phyloP scores from a whole-genome alignment of 2,329 filamentous ascomycete species.

The Colletotrichum endophyticum region DNA sequence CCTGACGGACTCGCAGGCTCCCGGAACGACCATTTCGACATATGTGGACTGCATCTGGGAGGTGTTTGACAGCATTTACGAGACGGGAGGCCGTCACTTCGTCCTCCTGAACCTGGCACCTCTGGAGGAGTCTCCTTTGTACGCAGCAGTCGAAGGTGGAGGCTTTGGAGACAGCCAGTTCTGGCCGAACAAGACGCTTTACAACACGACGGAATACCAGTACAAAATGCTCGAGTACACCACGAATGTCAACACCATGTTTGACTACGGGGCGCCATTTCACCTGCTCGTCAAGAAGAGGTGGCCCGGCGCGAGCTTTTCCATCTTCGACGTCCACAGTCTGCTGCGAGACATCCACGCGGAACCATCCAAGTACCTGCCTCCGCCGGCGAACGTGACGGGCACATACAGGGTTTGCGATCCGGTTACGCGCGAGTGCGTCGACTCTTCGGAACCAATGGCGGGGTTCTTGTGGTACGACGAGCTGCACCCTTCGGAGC shows the following conservation, averaged over 20 bases:
- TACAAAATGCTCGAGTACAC: conserved; percentile 52
- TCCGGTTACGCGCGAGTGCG: conserved; percentile 36
- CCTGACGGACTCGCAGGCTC: conserved; percentile 66
- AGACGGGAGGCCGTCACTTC: conserved; percentile 70
- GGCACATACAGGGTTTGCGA: conserved; percentile 62
- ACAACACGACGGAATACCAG: conserved; percentile 52
- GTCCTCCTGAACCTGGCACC: conserved; percentile 74
- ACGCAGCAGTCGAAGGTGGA: conserved; percentile 53
- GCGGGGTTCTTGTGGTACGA: conserved; percentile 77
- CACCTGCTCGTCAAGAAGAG: conserved; percentile 46
- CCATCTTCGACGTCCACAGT: conserved; percentile 70
- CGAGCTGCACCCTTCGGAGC: conserved; percentile 73
- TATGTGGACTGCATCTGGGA: conserved; percentile 73
- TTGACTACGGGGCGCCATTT: conserved; percentile 54
- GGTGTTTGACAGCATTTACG: conserved; percentile 67
- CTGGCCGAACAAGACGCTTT: conserved; percentile 49
- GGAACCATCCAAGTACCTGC: conserved; percentile 65
- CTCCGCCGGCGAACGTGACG: conserved; percentile 66
- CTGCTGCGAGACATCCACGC: conserved; percentile 70
- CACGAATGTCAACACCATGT: conserved; percentile 52
- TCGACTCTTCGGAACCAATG: conserved; percentile 40
- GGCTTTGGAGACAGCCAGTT: conserved; percentile 46
- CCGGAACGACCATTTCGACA: conserved; percentile 64
- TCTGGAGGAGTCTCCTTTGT: conserved; percentile 70
- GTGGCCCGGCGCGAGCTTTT: conserved; percentile 65